phyloP scores from a whole-genome alignment of 2,329 filamentous ascomycete species.

The Tolypocladium endophyticum region DNA sequence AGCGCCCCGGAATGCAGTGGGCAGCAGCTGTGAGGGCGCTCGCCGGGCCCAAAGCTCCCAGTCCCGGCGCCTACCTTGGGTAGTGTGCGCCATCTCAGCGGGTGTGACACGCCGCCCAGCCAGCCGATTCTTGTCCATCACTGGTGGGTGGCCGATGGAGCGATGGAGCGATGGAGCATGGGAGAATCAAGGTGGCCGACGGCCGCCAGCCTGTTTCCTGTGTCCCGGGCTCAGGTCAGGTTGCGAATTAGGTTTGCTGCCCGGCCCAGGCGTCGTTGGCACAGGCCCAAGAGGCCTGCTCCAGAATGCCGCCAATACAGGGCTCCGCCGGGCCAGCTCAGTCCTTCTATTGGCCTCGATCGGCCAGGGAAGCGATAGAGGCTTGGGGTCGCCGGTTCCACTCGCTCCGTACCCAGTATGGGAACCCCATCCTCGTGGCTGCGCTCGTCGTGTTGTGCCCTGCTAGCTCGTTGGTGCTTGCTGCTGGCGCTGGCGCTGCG shows the following conservation, averaged over 20 bases:
- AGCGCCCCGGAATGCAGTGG: constrained; percentile 7
- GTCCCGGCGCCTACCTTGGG: neutral
- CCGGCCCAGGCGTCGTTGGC: neutral
- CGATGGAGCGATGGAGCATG: neutral
- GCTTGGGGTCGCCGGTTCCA: neutral
- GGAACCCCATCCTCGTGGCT: neutral
- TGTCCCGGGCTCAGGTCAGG: neutral
- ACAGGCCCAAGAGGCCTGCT: neutral
- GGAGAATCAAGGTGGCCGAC: neutral
- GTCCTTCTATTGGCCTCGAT: neutral
- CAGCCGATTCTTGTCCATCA: neutral
- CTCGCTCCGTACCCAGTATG: neutral
- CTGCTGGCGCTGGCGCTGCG: neutral
- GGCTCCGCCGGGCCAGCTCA: neutral
- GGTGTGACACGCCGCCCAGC: neutral
- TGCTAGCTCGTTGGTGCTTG: neutral
- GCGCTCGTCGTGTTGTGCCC: neutral
- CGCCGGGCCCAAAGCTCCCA: neutral
- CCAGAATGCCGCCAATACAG: neutral
- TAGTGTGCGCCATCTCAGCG: neutral
- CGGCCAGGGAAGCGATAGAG: neutral
- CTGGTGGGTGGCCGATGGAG: neutral
- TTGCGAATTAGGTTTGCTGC: neutral
- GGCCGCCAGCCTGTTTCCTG: neutral
- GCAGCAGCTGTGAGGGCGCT: neutral